A percentile compares a stretch with the other conserved stretches of the same genome.
Conservation (phyloP, 257 asterid genomes). For the Nicotiana undulata region DNA sequence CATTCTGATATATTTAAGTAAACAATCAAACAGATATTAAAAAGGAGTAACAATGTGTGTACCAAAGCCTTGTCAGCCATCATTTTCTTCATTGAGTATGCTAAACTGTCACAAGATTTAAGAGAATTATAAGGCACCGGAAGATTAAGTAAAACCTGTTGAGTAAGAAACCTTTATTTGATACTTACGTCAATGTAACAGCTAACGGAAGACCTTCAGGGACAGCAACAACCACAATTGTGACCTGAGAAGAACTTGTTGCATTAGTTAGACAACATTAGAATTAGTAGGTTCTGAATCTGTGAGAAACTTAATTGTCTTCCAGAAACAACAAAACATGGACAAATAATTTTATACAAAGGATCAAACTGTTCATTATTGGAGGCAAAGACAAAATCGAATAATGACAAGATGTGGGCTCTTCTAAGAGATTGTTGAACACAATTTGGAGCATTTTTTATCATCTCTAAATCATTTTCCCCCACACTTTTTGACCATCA, state of each 20-base stretch:
- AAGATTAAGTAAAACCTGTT: not conserved
- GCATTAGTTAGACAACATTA: slow-evolving; percentile 17
- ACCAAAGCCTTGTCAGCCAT: slow-evolving; percentile 99
- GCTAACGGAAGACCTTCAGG: slow-evolving; percentile 99
- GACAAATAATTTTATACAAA: not conserved
- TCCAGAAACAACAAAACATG: not conserved
- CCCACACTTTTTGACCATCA: not conserved
- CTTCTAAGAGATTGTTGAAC: not conserved
- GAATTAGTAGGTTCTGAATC: not conserved
- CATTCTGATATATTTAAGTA: not conserved
- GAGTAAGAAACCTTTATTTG: not conserved
- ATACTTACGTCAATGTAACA: slow-evolving; percentile 87
- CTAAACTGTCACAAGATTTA: slow-evolving; percentile 51
- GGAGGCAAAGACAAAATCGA: not conserved
- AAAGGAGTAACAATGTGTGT: slow-evolving; percentile 4
- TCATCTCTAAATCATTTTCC: not conserved
- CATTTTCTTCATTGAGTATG: slow-evolving; percentile 99
- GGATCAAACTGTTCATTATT: not conserved
- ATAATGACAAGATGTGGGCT: not conserved
- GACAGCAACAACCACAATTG: slow-evolving; percentile 97
- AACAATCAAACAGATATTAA: slow-evolving; percentile 2
- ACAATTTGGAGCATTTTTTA: not conserved
- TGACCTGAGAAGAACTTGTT: slow-evolving; percentile 55
- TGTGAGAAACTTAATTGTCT: not conserved
- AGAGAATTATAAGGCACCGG: slow-evolving; percentile 4